These are phyloP conservation scores for Diplodia intermedia DNA, from an alignment of 2,329 filamentous ascomycete genomes.

Conservation along the genomic window DNA sequence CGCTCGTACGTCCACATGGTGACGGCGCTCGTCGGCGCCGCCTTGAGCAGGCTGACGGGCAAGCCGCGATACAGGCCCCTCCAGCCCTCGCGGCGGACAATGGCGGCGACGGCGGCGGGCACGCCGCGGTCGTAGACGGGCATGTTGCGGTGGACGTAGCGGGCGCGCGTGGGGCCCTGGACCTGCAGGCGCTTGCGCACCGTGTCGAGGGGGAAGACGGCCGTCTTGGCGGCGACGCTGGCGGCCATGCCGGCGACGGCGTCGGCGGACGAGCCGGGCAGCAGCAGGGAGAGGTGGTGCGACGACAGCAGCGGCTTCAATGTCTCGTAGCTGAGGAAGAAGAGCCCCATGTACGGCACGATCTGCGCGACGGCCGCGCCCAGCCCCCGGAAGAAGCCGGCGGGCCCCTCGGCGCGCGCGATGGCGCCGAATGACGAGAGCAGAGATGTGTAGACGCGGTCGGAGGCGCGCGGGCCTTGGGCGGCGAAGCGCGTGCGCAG, in stretches of 20 bases:
- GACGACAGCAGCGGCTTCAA: conserved; percentile 56
- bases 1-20: conserved; percentile 96
- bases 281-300: conserved; percentile 57
- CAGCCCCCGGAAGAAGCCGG: conserved; percentile 88
- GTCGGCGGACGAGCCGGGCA: conserved; percentile 75
- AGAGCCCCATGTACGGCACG: conserved; percentile 94
- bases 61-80: conserved; percentile 87
- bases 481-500: conserved; percentile 96
- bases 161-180: conserved; percentile 81
- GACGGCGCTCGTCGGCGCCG: conserved; percentile 88
- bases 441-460: conserved; percentile 77
- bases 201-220: conserved; percentile 90
- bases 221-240: conserved; percentile 83
- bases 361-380: conserved; percentile 84
- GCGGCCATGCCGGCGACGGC: conserved; percentile 82
- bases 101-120: conserved; percentile 68
- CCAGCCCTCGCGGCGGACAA: conserved; percentile 74
- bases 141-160: conserved; percentile 86
- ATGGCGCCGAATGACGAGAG: conserved; percentile 75
- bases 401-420: conserved; percentile 71
- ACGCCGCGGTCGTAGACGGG: conserved; percentile 77
- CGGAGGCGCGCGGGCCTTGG: conserved; percentile 69
- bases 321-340: conserved; percentile 88
- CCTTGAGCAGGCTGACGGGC: conserved; percentile 88
- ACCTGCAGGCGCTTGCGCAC: conserved; percentile 94